Base-by-base conservation (phyloP, 768 basidiomycete genomes). In the Collybia mongolica region DNA sequence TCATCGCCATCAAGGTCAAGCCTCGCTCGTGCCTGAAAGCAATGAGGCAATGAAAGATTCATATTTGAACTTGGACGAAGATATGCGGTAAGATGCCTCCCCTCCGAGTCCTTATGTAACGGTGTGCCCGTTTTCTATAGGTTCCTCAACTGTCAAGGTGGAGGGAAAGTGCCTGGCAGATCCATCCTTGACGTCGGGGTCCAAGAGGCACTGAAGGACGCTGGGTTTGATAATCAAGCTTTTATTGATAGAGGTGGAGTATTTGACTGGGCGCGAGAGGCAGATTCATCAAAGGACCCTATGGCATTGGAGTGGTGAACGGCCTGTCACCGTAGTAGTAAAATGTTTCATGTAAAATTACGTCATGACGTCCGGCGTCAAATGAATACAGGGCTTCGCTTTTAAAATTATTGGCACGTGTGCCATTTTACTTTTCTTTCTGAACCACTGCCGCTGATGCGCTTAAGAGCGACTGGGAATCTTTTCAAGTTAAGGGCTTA, bases 31-130 rank as follows among this genome's bases (percentile, higher is more conserved):
- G 15, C 66, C 65, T 0, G 72, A 73, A 47, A 59, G 63, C 48
- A 73, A 73, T 45, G 59, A 68, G 3, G 51, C 65, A 3, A 73
- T 73, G 70, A 65, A 63, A 45, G 69, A 70, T 44, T 72, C 70
- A 1, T 72, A 72, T 48, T 51, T 73, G 18, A 60, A 61, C 17
- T 49, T 72, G 0, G 71, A 73, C 49, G 71, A 73, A 56, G 43
- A 56, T 8, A 72, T 70, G 69, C 43, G 71, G 72, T 61, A 46
- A 17, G 57, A 23, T 5, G 23, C 29, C 15, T 44, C 22, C 23
- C 6, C 41, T 2, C 20, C 26, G 22, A 7, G 17, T 26, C 7
- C 24, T 26, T 26, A 7, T 26, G 24, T 4, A 3, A 26, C 7
- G 24, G 7, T 26, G n/a, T 19, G 7, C 1, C 37, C 39, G 51